Conservation (phyloP, 1,284 basidiomycete genomes). For the Rhodotorula sp. region DNA sequence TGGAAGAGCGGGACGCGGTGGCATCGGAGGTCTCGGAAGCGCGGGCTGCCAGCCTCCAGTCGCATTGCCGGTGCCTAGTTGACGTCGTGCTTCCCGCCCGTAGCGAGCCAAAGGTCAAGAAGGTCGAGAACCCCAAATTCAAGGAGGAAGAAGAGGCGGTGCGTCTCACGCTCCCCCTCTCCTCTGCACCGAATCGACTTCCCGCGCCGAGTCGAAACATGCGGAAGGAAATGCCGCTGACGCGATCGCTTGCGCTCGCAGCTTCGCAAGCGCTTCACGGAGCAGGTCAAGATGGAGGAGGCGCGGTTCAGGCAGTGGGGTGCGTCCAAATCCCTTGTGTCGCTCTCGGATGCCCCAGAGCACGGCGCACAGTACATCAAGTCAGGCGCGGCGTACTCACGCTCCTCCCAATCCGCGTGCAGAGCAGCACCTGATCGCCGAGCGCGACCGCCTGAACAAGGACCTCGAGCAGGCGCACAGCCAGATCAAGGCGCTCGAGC, state of each 20-base stretch:
- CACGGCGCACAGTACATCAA: too few species aligned
- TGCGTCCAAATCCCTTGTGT: conserved; percentile 59
- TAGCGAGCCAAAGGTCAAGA: conserved; percentile 95
- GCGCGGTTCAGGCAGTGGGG: conserved; percentile 98
- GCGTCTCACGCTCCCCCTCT: not conserved
- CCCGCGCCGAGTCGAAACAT: not conserved
- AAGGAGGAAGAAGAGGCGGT: conserved; percentile 94
- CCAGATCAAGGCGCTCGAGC: conserved; percentile 44
- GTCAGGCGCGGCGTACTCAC: not conserved
- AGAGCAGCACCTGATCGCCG: conserved; percentile 77
- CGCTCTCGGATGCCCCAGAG: too few species aligned
- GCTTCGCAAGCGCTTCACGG: conserved; percentile 94
- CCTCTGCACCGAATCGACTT: not conserved
- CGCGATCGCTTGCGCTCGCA: not conserved
- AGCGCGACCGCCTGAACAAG: conserved; percentile 95
- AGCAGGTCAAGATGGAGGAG: conserved; percentile 99
- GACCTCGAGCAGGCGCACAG: conserved; percentile 72
- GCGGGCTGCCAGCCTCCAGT: too few species aligned
- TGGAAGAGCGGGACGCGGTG: too few species aligned
- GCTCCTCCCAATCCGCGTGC: not conserved
- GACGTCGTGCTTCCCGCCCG: not conserved
- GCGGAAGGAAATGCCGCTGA: not conserved
- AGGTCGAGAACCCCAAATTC: conserved; percentile 99
- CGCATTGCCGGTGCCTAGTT: not conserved
- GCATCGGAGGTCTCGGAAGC: too few species aligned